Evolutionary conservation across 1,139 yeast genomes (phyloP), one percentile per base, ranked within the genome.

Genomic region (Taiozyma onychis): DNA sequence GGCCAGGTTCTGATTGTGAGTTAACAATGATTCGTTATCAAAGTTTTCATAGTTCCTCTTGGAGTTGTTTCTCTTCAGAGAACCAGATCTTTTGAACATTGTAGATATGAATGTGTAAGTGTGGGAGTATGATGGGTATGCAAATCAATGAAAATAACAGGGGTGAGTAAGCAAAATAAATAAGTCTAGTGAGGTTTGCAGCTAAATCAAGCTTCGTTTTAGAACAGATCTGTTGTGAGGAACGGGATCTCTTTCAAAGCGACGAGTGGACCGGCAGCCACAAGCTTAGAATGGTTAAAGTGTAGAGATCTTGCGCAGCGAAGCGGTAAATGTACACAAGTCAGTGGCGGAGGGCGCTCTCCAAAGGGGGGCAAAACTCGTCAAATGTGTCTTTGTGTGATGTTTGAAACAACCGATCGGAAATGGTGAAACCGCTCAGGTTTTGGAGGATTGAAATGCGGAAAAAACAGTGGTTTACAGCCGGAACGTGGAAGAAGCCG

Each of bases 11-110:
- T 54, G 48, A 6, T 55, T 44, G 7, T 50, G 34, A 1, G 43
- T 44, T 11, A 56, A 53, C 1, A 59, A 55, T 3, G 64, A 58
- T 43, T 59, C 63, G 39, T 58, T 59, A 48, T 60, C 64, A 43
- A 56, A 57, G 32, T 34, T 51, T 41, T 57, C 57, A 42, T 58
- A 56, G 16, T 39, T 51, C 46, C 47, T 54, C 46, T 50, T 54
- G 24, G 59, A 55, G 45, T 48, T 53, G 45, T 46, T 50, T 34
- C 60, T 50, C 44, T 54, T 59, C 27, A 58, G 30, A 14, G 65
- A 61, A 22, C 57, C 54, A 27, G 51, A 50, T 49, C 62, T 54
- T 18, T 49, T 50, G 43, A 60, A 58, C 65, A 61, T 61, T 39
- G 21, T 39, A 16, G 14, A 28, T 32, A 26, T 9, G 24, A 45